A percentile compares a stretch with the other conserved stretches of the same genome.
Evolutionary conservation across 179 eudicot species (phyloP).

Genomic region (Gypsophila paniculata): DNA sequence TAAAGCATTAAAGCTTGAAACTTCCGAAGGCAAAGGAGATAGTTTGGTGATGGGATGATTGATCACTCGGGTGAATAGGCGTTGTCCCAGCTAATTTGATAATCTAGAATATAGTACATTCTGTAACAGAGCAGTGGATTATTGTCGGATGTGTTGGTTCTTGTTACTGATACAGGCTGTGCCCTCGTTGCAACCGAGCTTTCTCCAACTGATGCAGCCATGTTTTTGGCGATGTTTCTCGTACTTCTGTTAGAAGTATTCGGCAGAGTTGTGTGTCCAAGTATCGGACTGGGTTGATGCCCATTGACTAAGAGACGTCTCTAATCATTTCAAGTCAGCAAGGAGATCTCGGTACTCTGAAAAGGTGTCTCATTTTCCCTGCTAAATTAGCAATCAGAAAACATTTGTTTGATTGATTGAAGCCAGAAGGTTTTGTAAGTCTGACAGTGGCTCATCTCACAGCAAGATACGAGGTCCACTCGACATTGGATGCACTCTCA

Average conservation of each 20-base stretch:
- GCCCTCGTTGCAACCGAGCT: no score
- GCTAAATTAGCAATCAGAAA: neutral
- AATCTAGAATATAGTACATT: no score
- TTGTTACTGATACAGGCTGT: neutral
- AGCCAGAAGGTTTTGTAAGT: neutral
- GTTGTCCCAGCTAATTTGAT: no score
- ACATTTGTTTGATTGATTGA: neutral
- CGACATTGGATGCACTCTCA: slow-evolving; percentile 26
- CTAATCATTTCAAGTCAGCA: slow-evolving; percentile 71
- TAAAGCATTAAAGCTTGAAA: no score
- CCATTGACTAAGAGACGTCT: slow-evolving; percentile 43
- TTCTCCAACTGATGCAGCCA: no score
- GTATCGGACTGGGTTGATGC: neutral
- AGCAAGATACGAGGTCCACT: slow-evolving; percentile 17
- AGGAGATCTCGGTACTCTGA: slow-evolving; percentile 83
- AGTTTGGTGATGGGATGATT: no score
- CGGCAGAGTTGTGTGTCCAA: no score
- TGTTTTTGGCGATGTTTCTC: no score
- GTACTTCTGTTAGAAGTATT: no score
- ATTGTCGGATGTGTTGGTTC: neutral
- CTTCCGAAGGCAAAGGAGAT: no score
- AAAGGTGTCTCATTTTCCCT: slow-evolving; percentile 17
- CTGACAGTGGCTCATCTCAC: neutral
- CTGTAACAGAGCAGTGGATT: no score
- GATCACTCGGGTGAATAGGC: no score